Evolutionary conservation across 768 basidiomycete species (phyloP), one percentile per base, ranked within the genome.

Genomic region (Chalciporus sphaerocephalus): DNA sequence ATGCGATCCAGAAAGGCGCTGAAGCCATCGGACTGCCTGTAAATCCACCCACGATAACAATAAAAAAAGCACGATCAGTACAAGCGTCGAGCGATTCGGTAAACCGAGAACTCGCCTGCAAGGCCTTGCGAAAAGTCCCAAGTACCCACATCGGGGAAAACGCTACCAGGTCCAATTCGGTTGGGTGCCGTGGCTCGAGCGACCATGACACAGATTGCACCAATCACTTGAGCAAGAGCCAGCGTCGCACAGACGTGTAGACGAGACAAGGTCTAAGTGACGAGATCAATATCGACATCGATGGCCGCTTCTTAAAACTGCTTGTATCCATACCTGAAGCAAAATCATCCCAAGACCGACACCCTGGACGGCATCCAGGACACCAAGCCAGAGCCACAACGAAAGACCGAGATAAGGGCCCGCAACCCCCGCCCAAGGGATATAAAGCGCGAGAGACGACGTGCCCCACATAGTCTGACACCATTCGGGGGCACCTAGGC

Each of bases 391-490:
- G 34, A 96, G 73, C 93, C 93, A 96, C 24, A 96, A 71, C 21
- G 85, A 87, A 22, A 92, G 78, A 34, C 91, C 91, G 44, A 95
- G 80, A 62, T 94, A 96, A 18, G 92, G 90, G 15, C 93, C 93
- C 4, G 75, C 81, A 10, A 60, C 61, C 10, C 93, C 92, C 2
- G 87, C 93, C 93, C 93, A 96, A 5, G 93, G 92, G 47, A 96
- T 85, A 62, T 95, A 96, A 13, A 93, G 69, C 4, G 90, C 93
- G 35, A 96, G 77, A 24, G 91, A 92, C 5, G 92, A 95, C 8
- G 92, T 93, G 57, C 93, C 92, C 93, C 93, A 96, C 38, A 93
- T 69, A 81, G 93, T 95, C 80, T 95, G 93, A 73, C 93, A 95
- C 93, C 93, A 96, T 58, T 90, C 70, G 10, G 93, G 93, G 22